Conservation (phyloP, 495 filamentous ascomycete species). For the Glonium stellatum region DNA sequence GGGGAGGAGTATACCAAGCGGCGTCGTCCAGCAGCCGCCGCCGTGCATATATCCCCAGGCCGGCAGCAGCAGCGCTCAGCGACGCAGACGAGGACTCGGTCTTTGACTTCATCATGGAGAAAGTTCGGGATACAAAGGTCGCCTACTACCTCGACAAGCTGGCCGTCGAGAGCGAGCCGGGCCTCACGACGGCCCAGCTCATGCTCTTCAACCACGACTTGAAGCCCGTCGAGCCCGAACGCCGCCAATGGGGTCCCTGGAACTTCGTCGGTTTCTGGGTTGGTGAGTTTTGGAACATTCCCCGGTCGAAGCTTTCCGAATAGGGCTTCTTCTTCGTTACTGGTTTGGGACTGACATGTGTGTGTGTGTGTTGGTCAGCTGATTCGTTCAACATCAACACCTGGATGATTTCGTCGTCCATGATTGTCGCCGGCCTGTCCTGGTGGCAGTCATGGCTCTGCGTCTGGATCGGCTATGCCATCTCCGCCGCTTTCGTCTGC, state of each 20-base stretch:
- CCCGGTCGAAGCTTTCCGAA: too few relatives aligned
- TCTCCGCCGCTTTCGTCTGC: constrained; percentile 68
- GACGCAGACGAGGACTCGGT: constrained; percentile 16
- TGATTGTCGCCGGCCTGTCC: constrained; percentile 69
- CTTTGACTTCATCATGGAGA: constrained; percentile 35
- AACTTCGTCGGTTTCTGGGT: constrained; percentile 70
- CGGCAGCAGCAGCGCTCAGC: not conserved
- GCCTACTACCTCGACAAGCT: constrained; percentile 44
- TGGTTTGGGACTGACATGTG: not conserved
- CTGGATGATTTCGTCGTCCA: constrained; percentile 91
- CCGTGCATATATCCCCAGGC: not conserved
- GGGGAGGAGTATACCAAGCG: not conserved
- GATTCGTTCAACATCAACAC: constrained; percentile 98
- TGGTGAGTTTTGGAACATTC: constrained; percentile 12
- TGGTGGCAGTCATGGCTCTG: constrained; percentile 98
- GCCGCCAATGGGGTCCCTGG: constrained; percentile 79
- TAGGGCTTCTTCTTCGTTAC: not conserved
- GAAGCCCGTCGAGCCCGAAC: constrained; percentile 78
- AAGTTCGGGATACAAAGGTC: constrained; percentile 28
- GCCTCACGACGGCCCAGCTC: constrained; percentile 73
- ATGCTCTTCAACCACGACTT: constrained; percentile 88
- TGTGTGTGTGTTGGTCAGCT: too few relatives aligned
- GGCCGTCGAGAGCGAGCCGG: constrained; percentile 67
- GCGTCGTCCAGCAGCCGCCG: not conserved
- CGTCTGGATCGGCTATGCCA: constrained; percentile 61